Percentiles rank a stretch among this genome's conserved stretches.
Evolutionary conservation across 805 yeast species (phyloP).

Genomic region (Suhomyces emberorum): DNA sequence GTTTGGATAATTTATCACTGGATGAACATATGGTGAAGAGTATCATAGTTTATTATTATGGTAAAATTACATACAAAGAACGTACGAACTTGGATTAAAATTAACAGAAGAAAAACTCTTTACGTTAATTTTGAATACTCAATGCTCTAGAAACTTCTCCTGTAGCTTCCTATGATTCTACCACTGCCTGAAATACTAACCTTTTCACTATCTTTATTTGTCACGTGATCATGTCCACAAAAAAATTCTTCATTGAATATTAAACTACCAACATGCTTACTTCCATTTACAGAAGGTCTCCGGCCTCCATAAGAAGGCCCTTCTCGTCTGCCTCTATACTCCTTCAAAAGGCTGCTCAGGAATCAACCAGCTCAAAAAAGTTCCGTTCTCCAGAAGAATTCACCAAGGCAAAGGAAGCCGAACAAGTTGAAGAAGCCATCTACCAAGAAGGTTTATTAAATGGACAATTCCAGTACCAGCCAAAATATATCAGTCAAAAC

Average conservation of each 20-base stretch:
- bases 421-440: constrained; percentile 23
- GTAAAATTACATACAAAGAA: no score
- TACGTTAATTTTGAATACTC: no score
- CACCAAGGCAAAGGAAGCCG: constrained; percentile 23
- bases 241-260: neutral
- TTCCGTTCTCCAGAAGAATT: constrained; percentile 28
- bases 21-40: no score
- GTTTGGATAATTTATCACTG: no score
- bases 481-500: constrained; percentile 26
- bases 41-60: no score
- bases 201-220: no score
- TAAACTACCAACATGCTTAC: neutral
- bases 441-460: constrained; percentile 26
- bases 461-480: constrained; percentile 27
- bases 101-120: no score
- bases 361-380: neutral
- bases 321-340: neutral
- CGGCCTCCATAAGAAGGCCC: constrained; percentile 2
- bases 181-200: no score
- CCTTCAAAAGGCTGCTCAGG: neutral
- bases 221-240: neutral
- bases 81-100: no score
- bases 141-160: no score
- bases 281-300: neutral
- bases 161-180: no score